Percentiles rank a stretch among this genome's conserved stretches.
Conservation (phyloP, 2,329 filamentous ascomycete species). For the Cladosporium sphaerospermum region DNA sequence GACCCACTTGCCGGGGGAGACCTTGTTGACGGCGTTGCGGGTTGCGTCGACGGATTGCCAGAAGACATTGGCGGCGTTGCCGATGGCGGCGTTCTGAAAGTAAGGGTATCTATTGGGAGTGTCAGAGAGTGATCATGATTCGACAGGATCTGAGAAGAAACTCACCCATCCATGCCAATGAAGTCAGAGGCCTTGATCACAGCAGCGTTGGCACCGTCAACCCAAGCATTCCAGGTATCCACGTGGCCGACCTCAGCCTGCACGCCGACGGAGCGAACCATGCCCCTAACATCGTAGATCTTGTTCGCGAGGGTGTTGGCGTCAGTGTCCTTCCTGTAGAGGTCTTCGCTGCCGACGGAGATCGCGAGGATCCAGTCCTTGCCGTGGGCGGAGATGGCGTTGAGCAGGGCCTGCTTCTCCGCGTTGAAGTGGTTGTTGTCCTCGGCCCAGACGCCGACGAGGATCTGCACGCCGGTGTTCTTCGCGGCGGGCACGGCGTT, state of each 20-base stretch:
- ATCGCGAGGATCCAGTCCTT: constrained; percentile 57
- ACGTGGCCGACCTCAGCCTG: constrained; percentile 56
- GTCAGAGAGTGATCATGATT: background rate
- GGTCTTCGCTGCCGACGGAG: constrained; percentile 61
- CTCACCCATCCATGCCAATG: constrained; percentile 53
- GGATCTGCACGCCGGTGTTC: constrained; percentile 53
- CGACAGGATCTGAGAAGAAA: background rate
- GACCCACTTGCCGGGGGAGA: constrained; percentile 27
- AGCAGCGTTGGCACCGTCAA: constrained; percentile 52
- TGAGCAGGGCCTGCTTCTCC: constrained; percentile 56
- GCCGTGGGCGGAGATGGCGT: constrained; percentile 51
- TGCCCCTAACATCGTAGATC: constrained; percentile 48
- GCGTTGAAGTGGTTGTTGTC: constrained; percentile 47
- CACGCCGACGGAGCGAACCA: constrained; percentile 42
- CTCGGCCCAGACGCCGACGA: constrained; percentile 58
- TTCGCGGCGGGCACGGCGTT: constrained; percentile 53
- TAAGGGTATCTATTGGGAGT: constrained; percentile 47
- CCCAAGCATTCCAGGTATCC: constrained; percentile 49
- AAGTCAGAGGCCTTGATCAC: constrained; percentile 60
- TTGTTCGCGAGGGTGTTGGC: constrained; percentile 38
- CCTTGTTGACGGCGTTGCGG: constrained; percentile 39
- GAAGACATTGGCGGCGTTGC: constrained; percentile 52
- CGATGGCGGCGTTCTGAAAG: constrained; percentile 56
- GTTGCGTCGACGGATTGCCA: constrained; percentile 34
- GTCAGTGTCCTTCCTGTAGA: constrained; percentile 51